Base-by-base conservation (phyloP, 164 flowering plant species). In the Chimonanthus salicifolius region DNA sequence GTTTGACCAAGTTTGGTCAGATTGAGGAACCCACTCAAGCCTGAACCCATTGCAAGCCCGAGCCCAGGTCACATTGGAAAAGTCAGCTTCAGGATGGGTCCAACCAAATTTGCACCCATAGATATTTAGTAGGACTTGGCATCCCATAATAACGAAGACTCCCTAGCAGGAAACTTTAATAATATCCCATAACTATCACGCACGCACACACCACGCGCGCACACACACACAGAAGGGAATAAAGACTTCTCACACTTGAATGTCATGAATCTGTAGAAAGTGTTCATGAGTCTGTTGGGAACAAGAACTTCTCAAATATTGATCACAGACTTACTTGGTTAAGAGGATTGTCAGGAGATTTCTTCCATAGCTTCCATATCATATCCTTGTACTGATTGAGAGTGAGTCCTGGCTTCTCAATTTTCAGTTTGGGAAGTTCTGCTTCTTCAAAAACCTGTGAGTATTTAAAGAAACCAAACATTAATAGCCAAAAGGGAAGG, bases 331-430 rank as follows among this genome's bases (percentile, higher is more conserved):
- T 1, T 72, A 88, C 98, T 88, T 90, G 90, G 78, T 95, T 95
- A 66, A 93, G 92, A 80, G 99, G 99, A 76, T 95, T 95, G 78
- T 95, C 99, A 0, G 97, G 99, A 77, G 99, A 95, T 80, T 95
- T 95, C 88, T 95, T 93, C 99, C 99, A 93, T 60, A 90, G 76
- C 84, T 93, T 95, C 99, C 99, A 95, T 84, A 95, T 85, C 96
- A 95, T 84, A 86, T 95, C 99, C 82, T 90, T 95, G 83, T 93
- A 95, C 71, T 95, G 99, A 72, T 73, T 93, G 75, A 90, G 97
- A n/a, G 99, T 92, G 33, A 95, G 95, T 71, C 99, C 99, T 4
- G 99, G 98, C 76, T 92, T 95, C 86, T 95, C 99, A 75, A 84
- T 91, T 79, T 93, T 95, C 83, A 95, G 81, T 81, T 69, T 83